Percentiles rank a stretch among this genome's conserved stretches.
Conservation (phyloP, 2,329 filamentous ascomycete genomes). For the Dissoconium aciculare region DNA sequence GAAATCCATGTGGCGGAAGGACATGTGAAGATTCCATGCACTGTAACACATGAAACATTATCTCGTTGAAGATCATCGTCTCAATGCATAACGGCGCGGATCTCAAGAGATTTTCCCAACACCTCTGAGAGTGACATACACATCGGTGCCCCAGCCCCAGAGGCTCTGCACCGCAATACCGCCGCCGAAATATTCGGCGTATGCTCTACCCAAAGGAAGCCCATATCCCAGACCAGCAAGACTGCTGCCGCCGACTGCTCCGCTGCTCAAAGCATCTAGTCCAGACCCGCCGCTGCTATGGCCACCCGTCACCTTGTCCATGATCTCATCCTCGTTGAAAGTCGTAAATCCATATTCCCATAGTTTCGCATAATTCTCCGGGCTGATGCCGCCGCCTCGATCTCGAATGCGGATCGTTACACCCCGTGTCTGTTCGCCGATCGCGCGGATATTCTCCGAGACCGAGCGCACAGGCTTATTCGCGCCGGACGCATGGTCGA, state of each 20-base stretch:
- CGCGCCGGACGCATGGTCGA: constrained; percentile 21
- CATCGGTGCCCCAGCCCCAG: constrained; percentile 76
- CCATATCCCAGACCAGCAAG: constrained; percentile 87
- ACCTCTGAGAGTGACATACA: constrained; percentile 47
- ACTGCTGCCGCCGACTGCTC: constrained; percentile 57
- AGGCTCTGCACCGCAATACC: constrained; percentile 90
- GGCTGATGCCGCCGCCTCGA: constrained; percentile 81
- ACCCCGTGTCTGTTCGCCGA: constrained; percentile 48
- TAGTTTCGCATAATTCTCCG: constrained; percentile 69
- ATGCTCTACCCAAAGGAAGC: constrained; percentile 74
- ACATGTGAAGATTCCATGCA: no score
- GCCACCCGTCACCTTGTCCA: constrained; percentile 33
- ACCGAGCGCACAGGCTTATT: constrained; percentile 13
- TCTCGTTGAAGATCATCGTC: no score
- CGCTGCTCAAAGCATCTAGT: constrained; percentile 56
- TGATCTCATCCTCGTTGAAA: constrained; percentile 53
- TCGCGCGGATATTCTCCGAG: constrained; percentile 28
- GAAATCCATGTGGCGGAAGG: no score
- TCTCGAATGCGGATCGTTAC: constrained; percentile 94
- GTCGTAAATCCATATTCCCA: constrained; percentile 98
- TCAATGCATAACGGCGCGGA: no score
- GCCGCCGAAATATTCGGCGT: constrained; percentile 96
- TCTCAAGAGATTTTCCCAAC: constrained; percentile 41
- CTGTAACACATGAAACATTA: no score
- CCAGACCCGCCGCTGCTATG: constrained; percentile 29